Conservation (phyloP, 345 rosid species). For the Cardiospermum halicacabum region DNA sequence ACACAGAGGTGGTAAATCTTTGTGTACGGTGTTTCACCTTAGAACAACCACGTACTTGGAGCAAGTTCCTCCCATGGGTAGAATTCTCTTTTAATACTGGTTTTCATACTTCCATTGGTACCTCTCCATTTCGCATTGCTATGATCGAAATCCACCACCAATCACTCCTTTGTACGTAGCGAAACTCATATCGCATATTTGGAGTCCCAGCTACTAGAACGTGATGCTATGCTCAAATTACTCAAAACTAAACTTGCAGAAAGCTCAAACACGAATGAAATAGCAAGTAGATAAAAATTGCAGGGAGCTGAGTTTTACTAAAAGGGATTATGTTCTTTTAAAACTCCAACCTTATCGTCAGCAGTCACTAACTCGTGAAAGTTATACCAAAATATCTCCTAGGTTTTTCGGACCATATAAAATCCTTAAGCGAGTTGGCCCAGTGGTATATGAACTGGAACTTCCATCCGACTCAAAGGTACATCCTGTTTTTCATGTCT, state of each 20-base stretch:
- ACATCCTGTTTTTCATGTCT: conserved; percentile 1
- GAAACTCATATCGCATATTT: neutral
- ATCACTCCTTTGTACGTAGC: neutral
- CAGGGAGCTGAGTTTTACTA: too few relatives aligned
- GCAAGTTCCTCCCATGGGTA: neutral
- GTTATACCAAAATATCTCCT: neutral
- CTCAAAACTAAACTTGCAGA: too few relatives aligned
- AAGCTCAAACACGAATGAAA: too few relatives aligned
- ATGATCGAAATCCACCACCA: neutral
- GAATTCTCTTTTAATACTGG: too few relatives aligned
- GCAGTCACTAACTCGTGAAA: too few relatives aligned
- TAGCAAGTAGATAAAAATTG: too few relatives aligned
- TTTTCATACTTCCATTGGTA: neutral
- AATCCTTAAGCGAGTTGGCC: too few relatives aligned
- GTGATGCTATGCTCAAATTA: too few relatives aligned
- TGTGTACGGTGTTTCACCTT: neutral
- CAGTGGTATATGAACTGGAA: neutral
- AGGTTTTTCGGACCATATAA: neutral
- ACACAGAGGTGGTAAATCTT: too few relatives aligned
- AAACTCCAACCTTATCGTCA: too few relatives aligned
- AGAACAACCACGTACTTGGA: neutral
- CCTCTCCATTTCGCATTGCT: neutral
- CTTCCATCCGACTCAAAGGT: neutral
- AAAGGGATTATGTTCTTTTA: too few relatives aligned
- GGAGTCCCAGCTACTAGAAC: too few relatives aligned